Evolutionary conservation across 1,284 basidiomycete genomes (phyloP).

Genomic region (Melampsora americana): DNA sequence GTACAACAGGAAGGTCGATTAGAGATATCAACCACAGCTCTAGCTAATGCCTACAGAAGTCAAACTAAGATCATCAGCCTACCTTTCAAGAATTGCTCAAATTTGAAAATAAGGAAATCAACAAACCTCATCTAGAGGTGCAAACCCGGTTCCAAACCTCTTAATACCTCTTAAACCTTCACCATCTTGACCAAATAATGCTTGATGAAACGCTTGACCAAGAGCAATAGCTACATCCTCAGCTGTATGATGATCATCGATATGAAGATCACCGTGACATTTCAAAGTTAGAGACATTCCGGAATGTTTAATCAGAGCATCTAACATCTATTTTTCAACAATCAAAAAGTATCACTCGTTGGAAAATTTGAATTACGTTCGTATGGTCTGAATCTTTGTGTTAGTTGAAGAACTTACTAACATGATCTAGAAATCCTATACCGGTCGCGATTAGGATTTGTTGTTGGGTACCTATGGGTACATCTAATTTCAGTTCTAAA

Average conservation of each 20-base stretch:
- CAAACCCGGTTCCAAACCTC: constrained; percentile 93
- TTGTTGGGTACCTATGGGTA: constrained; percentile 66
- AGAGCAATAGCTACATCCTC: constrained; percentile 63
- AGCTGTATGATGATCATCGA: constrained; percentile 99
- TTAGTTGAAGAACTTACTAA: constrained; percentile 52
- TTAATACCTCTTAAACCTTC: constrained; percentile 76
- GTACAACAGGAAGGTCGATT: constrained; percentile 92
- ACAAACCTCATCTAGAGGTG: constrained; percentile 86
- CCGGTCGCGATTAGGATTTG: constrained; percentile 84
- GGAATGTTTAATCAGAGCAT: constrained; percentile 54
- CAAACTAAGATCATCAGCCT: constrained; percentile 16
- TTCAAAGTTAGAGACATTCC: constrained; percentile 71
- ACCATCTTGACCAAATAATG: constrained; percentile 68
- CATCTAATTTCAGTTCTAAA: constrained; percentile 76
- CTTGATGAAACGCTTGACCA: constrained; percentile 86
- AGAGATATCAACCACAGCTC: constrained; percentile 97
- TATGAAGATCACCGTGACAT: constrained; percentile 92
- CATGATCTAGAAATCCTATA: constrained; percentile 97
- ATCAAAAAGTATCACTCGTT: background rate
- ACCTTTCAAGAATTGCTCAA: background rate
- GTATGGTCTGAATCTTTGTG: background rate
- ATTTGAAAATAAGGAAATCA: background rate
- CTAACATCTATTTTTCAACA: constrained; percentile 50
- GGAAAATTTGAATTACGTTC: background rate
- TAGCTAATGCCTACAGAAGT: constrained; percentile 71